Base-by-base conservation (phyloP, 192 early-diverging fungal genomes). In the Polychytrium aggregatum region DNA sequence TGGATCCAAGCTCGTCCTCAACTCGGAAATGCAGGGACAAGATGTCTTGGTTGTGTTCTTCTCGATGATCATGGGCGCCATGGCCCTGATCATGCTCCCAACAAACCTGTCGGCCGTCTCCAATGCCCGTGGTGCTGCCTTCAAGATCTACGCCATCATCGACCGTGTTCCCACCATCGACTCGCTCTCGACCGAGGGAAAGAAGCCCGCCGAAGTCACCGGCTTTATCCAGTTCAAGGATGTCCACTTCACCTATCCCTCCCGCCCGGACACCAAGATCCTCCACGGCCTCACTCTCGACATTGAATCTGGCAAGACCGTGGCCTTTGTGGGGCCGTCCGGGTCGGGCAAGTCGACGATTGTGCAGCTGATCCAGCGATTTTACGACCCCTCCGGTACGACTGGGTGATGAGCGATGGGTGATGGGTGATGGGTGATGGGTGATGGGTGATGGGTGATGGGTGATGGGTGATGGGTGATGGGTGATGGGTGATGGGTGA, bases 271-370 rank as follows among this genome's bases (percentile, higher is more conserved):
- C 37, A 67, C 81, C 40, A 61, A 64, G 1, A 74, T 85, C 49
- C 58, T 81, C 38, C 45, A 62, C 11, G 60, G 66, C 37, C 64
- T 82, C 25, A 56, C 56, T 37, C 56, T 85, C n/a, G 46, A 68
- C 29, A 64, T 83, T 18, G 53, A 65, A 22, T 57, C 81, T 17
- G 85, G 84, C 21, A 60, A 69, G 58, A 92, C 85, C 13, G 71
- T 95, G 31, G 92, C 92, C 6, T 52, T 95, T 25, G 89, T 91
- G 2, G 92, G 92, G 0, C 69, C 78, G 2, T 84, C 82, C 10
- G 82, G 82, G 6, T 77, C 69, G 44, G 82, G 84, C 17, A 86
- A 86, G 56, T 73, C 68, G 8, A 83, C 65, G 70, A 86, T 52
- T 70, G 78, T 69, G 79, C 89, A 52, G 64, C 59, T 69, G 0